Base-by-base conservation (phyloP, 129 eudicot genomes). In the Sambucus nigra region DNA sequence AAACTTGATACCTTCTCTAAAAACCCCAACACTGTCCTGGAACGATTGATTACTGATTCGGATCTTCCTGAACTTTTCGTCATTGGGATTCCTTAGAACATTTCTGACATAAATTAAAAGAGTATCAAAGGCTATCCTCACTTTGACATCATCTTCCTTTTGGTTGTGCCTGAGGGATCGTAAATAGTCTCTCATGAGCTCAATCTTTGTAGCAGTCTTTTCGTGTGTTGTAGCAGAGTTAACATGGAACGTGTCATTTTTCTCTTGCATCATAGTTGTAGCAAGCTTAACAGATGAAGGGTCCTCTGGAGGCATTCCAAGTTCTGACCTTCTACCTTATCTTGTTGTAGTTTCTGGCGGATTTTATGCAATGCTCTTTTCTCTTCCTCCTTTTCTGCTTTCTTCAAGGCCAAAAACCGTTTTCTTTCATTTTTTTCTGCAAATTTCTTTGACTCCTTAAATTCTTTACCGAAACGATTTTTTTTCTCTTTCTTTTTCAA, bases 371-470 rank as follows among this genome's bases (percentile, higher is more conserved):
- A 63, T 33, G 85, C 86, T 70, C 68, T 71, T 58, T 53, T 74
- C 69, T 76, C 94, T 66, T 85, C 88, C 35, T 69, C 86, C 85
- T 89, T 89, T 61, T 85, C 98, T 32, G 82, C 78, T 76, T 81
- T 77, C 68, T 79, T 23, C 29, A 61, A 66, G 50, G 81, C 94
- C 64, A 84, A 44, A 29, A 57, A 61, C 98, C 94, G 77, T 73
- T 74, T 71, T 71, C 98, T 79, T 65, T 79, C 94, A 51, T 70
- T 79, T 64, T 85, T 94, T 74, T 91, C 98, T 11, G 73, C 79
- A 55, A 76, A 68, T 57, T 66, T 63, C 69, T 79, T 91, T n/a
- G 94, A 74, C 68, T 74, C 88, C 47, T 73, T 80, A 56, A 81
- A 59, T 44, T 85, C 89, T 71, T 81, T 91, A 33, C 95, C 83